phyloP scores from a whole-genome alignment of 78 protist species.

The Pigoraptor vietnamica region DNA sequence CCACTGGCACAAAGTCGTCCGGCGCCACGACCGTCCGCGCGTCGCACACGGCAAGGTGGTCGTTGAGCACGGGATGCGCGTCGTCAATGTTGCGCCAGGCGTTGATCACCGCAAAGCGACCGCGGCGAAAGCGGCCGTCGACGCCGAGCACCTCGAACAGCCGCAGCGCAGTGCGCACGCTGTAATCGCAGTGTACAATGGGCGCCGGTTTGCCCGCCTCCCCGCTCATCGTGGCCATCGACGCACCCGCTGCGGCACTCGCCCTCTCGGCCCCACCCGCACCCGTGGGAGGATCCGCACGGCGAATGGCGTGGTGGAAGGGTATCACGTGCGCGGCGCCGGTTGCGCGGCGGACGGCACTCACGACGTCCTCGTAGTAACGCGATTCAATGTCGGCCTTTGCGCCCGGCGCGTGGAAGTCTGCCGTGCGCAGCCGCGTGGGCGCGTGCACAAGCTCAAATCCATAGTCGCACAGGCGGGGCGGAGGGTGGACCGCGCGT shows the following conservation, averaged over 20 bases:
- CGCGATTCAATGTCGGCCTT: background rate
- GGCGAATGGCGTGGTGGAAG: background rate
- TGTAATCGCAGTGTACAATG: background rate
- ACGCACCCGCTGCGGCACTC: no score
- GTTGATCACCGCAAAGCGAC: background rate
- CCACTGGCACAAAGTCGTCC: background rate
- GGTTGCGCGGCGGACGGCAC: background rate
- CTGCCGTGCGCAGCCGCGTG: background rate
- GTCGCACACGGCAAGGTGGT: background rate
- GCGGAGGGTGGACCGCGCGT: background rate
- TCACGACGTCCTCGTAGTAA: background rate
- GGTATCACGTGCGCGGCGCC: background rate
- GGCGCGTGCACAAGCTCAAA: background rate
- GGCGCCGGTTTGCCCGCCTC: background rate
- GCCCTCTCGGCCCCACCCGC: background rate
- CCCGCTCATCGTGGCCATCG: background rate
- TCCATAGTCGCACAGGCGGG: background rate
- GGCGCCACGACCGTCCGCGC: background rate
- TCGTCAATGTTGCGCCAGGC: background rate
- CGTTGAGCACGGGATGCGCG: background rate
- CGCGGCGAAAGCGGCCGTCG: background rate
- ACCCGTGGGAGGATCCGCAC: background rate
- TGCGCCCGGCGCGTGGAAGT: background rate
- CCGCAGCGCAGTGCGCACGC: background rate
- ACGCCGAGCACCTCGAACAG: background rate